A percentile compares a stretch with the other conserved stretches of the same genome.
Conservation (phyloP, 805 yeast species). For the Grigorovia humatica region DNA sequence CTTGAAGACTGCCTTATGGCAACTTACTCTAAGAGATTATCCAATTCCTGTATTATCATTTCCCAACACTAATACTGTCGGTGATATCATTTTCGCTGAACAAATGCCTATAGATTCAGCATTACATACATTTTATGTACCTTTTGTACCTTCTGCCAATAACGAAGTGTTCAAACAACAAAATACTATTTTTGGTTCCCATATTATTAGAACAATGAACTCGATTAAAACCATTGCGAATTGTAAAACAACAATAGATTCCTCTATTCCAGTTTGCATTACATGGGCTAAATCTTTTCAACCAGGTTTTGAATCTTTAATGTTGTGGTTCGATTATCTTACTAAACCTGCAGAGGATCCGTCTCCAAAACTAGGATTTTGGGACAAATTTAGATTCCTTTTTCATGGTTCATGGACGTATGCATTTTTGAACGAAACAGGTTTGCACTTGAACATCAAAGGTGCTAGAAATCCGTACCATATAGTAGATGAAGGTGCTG, state of each 20-base stretch:
- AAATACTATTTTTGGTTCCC: conserved; percentile 47
- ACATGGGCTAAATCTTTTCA: conserved; percentile 58
- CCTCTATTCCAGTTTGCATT: conserved; percentile 40
- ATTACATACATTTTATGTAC: conserved; percentile 41
- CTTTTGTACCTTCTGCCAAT: conserved; percentile 43
- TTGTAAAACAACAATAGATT: conserved; percentile 35
- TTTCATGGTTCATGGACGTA: conserved; percentile 45
- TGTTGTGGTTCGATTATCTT: conserved; percentile 55
- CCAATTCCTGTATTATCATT: conserved; percentile 49
- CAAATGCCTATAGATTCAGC: conserved; percentile 37
- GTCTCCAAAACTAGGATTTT: conserved; percentile 53
- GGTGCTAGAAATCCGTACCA: conserved; percentile 51
- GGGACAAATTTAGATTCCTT: conserved; percentile 55
- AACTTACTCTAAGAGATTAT: conserved; percentile 42
- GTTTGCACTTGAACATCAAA: conserved; percentile 53
- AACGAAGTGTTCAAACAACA: conserved; percentile 22
- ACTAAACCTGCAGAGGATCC: conserved; percentile 64
- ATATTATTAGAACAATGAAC: conserved; percentile 52
- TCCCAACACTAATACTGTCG: conserved; percentile 29
- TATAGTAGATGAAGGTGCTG: conserved; percentile 47
- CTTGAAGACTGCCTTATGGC: conserved; percentile 35
- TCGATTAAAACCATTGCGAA: conserved; percentile 49
- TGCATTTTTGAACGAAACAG: conserved; percentile 35
- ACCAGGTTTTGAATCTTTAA: conserved; percentile 49
- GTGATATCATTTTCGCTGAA: conserved; percentile 51